Base-by-base conservation (phyloP, 805 yeast species). In the Candida montana region DNA sequence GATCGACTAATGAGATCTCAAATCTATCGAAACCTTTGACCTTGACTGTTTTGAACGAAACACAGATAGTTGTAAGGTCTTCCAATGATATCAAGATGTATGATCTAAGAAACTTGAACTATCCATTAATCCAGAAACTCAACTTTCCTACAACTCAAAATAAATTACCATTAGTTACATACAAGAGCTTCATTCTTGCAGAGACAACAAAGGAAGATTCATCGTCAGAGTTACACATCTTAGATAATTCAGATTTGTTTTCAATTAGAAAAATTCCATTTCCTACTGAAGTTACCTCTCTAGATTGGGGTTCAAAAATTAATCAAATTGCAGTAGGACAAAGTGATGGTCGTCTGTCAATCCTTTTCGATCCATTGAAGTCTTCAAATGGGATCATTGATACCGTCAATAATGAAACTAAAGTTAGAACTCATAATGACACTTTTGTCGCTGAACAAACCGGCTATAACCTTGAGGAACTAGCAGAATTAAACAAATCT, bases 271-370 rank as follows among this genome's bases (percentile, higher is more conserved):
- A 38, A 1, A 27, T 56, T 16, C 16, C 27, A 1, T 34, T 46
- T 2, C 33, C 30, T 2, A 15, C 29, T 7, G 32, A 21, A 15
- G 39, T 54, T 1, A 51, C 56, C 1, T 42, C 51, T 2, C 5
- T 55, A 7, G 48, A 52, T 21, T 58, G 58, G 57, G 46, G 49
- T 31, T n/a, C 33, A 15, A 19, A 16, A 3, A 50, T 35, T 4
- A 51, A 59, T 33, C 61, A 59, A 24, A 51, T 58, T 10, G 43
- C 51, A n/a, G 35, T 54, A 5, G 61, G 59, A 3, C 45, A 42
- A 4, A 10, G 30, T 0, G 28, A 40, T 9, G 59, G 60, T 1
- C 6, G 23, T 1, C 15, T 53, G 1, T 31, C 33, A 1, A 35
- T 53, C 2, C 33, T 55, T n/a, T 59, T 57, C 24, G 30, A 49